phyloP scores from a whole-genome alignment of 768 basidiomycete genomes.

The Kwoniella dendrophila region DNA sequence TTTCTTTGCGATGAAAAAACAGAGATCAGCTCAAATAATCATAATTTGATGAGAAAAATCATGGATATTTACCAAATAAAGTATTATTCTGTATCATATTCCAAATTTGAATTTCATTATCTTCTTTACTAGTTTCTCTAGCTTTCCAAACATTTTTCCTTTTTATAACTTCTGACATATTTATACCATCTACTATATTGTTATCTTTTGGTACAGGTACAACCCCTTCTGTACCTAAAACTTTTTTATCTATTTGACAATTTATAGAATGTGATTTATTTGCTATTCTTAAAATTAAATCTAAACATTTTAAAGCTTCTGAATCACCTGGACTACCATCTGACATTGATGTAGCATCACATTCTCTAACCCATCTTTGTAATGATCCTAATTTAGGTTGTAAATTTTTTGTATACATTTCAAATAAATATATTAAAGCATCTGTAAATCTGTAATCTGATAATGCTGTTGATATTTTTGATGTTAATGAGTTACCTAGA shows the following conservation, averaged over 20 bases:
- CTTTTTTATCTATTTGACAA: conserved; percentile 2
- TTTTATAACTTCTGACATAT: conserved; percentile 26
- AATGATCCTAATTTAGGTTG: conserved; percentile 63
- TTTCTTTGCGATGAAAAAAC: conserved; percentile 13
- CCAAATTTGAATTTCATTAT: conserved; percentile 51
- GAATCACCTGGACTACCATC: conserved; percentile 59
- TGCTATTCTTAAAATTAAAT: conserved; percentile 61
- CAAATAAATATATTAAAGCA: conserved; percentile 64
- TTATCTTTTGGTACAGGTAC: conserved; percentile 14
- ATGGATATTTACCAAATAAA: conserved; percentile 37
- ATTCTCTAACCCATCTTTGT: conserved; percentile 65
- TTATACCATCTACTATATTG: conserved; percentile 13
- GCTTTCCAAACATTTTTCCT: conserved; percentile 45
- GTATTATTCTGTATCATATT: conserved; percentile 38
- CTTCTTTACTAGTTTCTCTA: conserved; percentile 33
- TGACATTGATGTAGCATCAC: conserved; percentile 61
- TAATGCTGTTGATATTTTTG: conserved; percentile 42
- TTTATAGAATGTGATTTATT: conserved; percentile 19
- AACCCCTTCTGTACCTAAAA: conserved; percentile 9
- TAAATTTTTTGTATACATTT: conserved; percentile 61
- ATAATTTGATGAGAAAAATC: conserved; percentile 1
- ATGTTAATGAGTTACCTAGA: conserved; percentile 41
- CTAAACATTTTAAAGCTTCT: conserved; percentile 60
- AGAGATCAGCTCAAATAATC: neutral
- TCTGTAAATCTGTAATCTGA: conserved; percentile 58